phyloP scores from a whole-genome alignment of 2,329 filamentous ascomycete genomes.

The Rutstroemia sp. region DNA sequence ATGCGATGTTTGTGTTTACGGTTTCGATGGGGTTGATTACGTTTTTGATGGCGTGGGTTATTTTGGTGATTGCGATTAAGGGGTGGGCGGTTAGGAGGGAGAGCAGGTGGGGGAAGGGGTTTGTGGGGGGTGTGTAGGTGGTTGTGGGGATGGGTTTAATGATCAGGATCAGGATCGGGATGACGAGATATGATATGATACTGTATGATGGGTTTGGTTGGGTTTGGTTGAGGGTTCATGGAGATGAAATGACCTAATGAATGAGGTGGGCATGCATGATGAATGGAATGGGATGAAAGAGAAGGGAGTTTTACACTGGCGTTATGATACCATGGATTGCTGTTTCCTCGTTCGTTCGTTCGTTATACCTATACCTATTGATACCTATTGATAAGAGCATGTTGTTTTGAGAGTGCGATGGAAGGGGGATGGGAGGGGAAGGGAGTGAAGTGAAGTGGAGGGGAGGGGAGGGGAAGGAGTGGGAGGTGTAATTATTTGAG shows the following conservation, averaged over 20 bases:
- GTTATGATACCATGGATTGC: slow-evolving; percentile 7
- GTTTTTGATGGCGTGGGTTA: slow-evolving; percentile 78
- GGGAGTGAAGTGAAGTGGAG: too few relatives aligned
- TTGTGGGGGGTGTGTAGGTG: neutral
- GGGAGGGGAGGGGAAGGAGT: too few relatives aligned
- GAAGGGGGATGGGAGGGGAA: too few relatives aligned
- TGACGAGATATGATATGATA: too few relatives aligned
- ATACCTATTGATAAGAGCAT: too few relatives aligned
- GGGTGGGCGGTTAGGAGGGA: slow-evolving; percentile 65
- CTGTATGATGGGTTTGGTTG: too few relatives aligned
- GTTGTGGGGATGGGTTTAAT: neutral
- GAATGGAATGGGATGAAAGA: neutral
- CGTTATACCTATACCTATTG: too few relatives aligned
- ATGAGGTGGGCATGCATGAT: neutral
- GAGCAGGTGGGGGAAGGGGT: slow-evolving; percentile 4
- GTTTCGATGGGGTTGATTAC: slow-evolving; percentile 77
- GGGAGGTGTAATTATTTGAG: too few relatives aligned
- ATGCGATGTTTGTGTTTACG: slow-evolving; percentile 92
- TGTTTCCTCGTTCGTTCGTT: neutral
- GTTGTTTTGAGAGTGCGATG: too few relatives aligned
- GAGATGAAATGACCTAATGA: too few relatives aligned
- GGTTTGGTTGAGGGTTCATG: too few relatives aligned
- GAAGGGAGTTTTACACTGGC: neutral
- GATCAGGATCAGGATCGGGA: too few relatives aligned
- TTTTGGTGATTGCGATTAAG: slow-evolving; percentile 73